A percentile compares a stretch with the other conserved stretches of the same genome.
phyloP scores from a whole-genome alignment of 1,284 basidiomycete genomes.

The Thecaphora frezii region DNA sequence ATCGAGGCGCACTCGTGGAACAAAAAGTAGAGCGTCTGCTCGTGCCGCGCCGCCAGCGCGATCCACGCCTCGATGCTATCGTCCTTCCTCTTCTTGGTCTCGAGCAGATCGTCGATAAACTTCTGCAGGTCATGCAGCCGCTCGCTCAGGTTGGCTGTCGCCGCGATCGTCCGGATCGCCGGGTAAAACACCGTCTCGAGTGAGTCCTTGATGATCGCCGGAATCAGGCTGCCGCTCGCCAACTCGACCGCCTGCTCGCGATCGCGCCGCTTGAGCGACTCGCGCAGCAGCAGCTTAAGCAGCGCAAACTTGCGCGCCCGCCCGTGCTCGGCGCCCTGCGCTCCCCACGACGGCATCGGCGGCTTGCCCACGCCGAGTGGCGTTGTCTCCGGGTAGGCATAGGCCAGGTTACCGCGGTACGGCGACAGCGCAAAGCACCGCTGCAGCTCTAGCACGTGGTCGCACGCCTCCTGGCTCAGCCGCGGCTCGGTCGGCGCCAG shows the following conservation, averaged over 20 bases:
- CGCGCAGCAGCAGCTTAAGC: constrained; percentile 52
- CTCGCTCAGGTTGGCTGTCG: constrained; percentile 39
- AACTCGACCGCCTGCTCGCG: constrained; percentile 48
- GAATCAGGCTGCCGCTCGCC: constrained; percentile 45
- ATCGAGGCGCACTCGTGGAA: constrained; percentile 54
- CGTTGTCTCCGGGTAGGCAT: constrained; percentile 49
- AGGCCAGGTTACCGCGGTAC: constrained; percentile 36
- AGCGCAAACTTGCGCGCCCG: constrained; percentile 53
- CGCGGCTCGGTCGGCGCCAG: constrained; percentile 27
- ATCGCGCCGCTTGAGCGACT: constrained; percentile 51
- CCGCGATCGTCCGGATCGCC: constrained; percentile 40
- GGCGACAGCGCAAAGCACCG: constrained; percentile 50
- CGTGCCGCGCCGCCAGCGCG: constrained; percentile 50
- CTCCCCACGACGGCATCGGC: constrained; percentile 39
- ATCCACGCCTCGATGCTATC: constrained; percentile 49
- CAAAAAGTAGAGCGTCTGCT: constrained; percentile 52
- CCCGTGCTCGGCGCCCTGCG: constrained; percentile 27
- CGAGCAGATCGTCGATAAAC: constrained; percentile 52
- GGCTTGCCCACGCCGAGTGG: constrained; percentile 27
- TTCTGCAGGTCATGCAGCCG: constrained; percentile 53
- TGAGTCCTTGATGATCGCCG: constrained; percentile 52
- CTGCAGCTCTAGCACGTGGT: constrained; percentile 49
- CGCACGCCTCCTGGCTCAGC: constrained; percentile 25
- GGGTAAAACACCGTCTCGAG: constrained; percentile 51
- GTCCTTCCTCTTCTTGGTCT: constrained; percentile 39